A percentile compares a stretch with the other conserved stretches of the same genome.
Conservation (phyloP, 345 rosid species). For the Cardamine resedifolia region DNA sequence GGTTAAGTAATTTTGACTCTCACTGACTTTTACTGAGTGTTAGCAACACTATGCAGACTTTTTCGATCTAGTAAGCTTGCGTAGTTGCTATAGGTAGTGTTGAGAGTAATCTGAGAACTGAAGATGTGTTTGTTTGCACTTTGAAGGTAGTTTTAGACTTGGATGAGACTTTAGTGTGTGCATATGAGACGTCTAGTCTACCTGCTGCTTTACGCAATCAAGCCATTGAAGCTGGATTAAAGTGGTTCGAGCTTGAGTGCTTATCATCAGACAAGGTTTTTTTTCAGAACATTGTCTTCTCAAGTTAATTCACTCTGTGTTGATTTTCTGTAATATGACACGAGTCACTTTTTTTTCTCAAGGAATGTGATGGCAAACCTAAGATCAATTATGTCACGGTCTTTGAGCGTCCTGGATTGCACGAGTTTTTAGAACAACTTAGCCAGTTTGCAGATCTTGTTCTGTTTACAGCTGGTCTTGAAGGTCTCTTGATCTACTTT, state of each 20-base stretch:
- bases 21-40: slow-evolving; percentile 9
- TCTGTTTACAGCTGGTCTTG: slow-evolving; percentile 92
- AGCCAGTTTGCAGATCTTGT: slow-evolving; percentile 81
- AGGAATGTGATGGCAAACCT: slow-evolving; percentile 79
- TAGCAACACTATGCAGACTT: not conserved
- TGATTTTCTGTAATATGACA: slow-evolving; percentile 30
- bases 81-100: not conserved
- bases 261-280: slow-evolving; percentile 89
- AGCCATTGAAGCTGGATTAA: slow-evolving; percentile 76
- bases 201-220: slow-evolving; percentile 61
- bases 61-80: not conserved
- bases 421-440: slow-evolving; percentile 69
- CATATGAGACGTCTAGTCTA: slow-evolving; percentile 83
- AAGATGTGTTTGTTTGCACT: slow-evolving; percentile 37
- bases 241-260: slow-evolving; percentile 91
- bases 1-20: not conserved
- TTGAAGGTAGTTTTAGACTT: slow-evolving; percentile 99
- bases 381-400: slow-evolving; percentile 82
- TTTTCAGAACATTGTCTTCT: slow-evolving; percentile 3
- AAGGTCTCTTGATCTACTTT: slow-evolving; percentile 57
- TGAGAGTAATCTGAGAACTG: slow-evolving; percentile 14
- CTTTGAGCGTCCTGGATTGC: slow-evolving; percentile 91
- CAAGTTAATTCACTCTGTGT: not conserved
- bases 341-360: slow-evolving; percentile 35
- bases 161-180: slow-evolving; percentile 95